Conservation (phyloP, 2,329 filamentous ascomycete genomes). For the Colletotrichum abscissum region DNA sequence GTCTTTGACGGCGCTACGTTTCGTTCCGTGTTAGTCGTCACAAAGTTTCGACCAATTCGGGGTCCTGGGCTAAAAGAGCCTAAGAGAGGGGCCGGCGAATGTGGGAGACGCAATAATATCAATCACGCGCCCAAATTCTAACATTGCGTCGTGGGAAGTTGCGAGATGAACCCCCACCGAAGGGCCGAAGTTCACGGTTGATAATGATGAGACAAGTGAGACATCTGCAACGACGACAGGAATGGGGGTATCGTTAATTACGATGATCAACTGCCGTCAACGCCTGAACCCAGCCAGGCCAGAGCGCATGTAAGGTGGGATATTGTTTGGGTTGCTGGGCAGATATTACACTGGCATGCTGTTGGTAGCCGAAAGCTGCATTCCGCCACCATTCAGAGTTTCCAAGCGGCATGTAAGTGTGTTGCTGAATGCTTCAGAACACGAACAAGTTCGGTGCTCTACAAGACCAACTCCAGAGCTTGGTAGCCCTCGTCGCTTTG, state of each 20-base stretch:
- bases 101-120: background rate
- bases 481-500: background rate
- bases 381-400: background rate
- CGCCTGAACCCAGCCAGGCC: slow-evolving; percentile 2
- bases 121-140: slow-evolving; percentile 7
- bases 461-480: background rate
- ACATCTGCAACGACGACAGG: slow-evolving; percentile 21
- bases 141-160: slow-evolving; percentile 4
- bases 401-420: background rate
- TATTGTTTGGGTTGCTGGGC: background rate
- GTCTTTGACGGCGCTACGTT: background rate
- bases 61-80: background rate
- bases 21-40: background rate
- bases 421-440: background rate
- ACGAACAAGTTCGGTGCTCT: background rate
- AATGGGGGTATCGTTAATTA: background rate
- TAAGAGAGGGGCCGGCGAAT: background rate
- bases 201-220: slow-evolving; percentile 27
- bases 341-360: background rate
- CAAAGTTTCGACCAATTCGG: background rate
- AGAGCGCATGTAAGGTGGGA: background rate
- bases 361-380: slow-evolving; percentile 3
- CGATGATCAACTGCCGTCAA: slow-evolving; percentile 17
- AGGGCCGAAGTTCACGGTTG: slow-evolving; percentile 18
- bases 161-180: slow-evolving; percentile 30